Evolutionary conservation across 345 rosid species (phyloP).

Genomic region (Gossypium mustelinum): DNA sequence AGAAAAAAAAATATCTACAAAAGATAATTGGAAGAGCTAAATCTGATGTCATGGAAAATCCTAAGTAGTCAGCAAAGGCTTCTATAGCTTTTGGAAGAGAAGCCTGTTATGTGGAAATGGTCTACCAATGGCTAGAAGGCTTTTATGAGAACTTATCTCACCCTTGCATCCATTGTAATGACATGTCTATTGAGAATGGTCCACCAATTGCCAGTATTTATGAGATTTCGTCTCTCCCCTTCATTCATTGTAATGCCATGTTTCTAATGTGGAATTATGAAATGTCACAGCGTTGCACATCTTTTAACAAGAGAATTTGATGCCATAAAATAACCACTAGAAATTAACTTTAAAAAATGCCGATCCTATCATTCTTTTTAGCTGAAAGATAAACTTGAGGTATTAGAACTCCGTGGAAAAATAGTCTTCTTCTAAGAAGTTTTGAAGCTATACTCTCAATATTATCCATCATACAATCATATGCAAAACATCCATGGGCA

Average conservation of each 20-base stretch:
- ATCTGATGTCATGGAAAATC: neutral
- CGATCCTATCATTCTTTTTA: neutral
- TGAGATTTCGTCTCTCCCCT: neutral
- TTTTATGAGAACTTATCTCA: neutral
- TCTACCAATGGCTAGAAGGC: neutral
- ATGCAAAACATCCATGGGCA: neutral
- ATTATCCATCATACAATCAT: neutral
- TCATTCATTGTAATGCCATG: neutral
- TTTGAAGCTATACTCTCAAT: neutral
- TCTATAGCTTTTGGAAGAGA: neutral
- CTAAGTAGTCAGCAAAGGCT: neutral
- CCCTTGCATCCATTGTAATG: neutral
- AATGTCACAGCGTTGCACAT: neutral
- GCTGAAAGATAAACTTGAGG: neutral
- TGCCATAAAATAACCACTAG: neutral
- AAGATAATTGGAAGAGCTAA: neutral
- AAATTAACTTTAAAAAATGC: neutral
- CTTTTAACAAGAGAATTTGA: neutral
- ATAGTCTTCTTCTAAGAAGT: conserved; percentile 4
- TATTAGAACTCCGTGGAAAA: neutral
- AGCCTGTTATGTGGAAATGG: neutral
- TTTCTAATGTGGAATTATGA: neutral
- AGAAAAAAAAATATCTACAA: neutral
- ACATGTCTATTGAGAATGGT: neutral
- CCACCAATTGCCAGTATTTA: neutral